phyloP scores from a whole-genome alignment of 768 basidiomycete species.

The Hericium alpestre region DNA sequence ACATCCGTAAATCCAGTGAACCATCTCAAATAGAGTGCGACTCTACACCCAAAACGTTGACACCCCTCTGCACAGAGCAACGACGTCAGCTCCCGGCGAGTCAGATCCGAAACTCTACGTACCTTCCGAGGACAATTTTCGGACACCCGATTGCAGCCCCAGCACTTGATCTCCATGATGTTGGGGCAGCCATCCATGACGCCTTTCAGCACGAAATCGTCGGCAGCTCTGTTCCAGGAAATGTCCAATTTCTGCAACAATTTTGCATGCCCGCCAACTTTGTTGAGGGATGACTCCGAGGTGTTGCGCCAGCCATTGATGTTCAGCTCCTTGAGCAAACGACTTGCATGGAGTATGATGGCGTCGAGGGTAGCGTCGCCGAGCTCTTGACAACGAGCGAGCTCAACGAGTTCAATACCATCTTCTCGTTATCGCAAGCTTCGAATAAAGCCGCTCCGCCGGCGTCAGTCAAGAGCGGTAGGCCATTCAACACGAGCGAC shows the following conservation, averaged over 20 bases:
- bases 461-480: slow-evolving; percentile 56
- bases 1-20: too few relatives aligned
- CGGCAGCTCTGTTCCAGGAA: slow-evolving; percentile 75
- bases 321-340: slow-evolving; percentile 44
- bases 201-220: slow-evolving; percentile 73
- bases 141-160: slow-evolving; percentile 42
- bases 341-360: slow-evolving; percentile 57
- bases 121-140: slow-evolving; percentile 40
- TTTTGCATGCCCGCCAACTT: slow-evolving; percentile 23
- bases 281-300: slow-evolving; percentile 33
- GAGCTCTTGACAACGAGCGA: slow-evolving; percentile 7
- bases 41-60: slow-evolving; percentile 20
- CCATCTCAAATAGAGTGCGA: slow-evolving; percentile 2
- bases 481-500: slow-evolving; percentile 42
- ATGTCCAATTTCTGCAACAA: slow-evolving; percentile 58
- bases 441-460: slow-evolving; percentile 64
- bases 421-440: slow-evolving; percentile 28
- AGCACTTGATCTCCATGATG: slow-evolving; percentile 38
- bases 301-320: slow-evolving; percentile 73
- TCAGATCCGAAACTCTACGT: slow-evolving; percentile 5
- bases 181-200: slow-evolving; percentile 39
- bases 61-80: slow-evolving; percentile 2
- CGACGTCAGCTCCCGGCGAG: not conserved
- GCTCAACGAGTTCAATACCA: slow-evolving; percentile 18
- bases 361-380: slow-evolving; percentile 26